Conservation (phyloP, 2,329 filamentous ascomycete species). For the Fusarium kyushuense region DNA sequence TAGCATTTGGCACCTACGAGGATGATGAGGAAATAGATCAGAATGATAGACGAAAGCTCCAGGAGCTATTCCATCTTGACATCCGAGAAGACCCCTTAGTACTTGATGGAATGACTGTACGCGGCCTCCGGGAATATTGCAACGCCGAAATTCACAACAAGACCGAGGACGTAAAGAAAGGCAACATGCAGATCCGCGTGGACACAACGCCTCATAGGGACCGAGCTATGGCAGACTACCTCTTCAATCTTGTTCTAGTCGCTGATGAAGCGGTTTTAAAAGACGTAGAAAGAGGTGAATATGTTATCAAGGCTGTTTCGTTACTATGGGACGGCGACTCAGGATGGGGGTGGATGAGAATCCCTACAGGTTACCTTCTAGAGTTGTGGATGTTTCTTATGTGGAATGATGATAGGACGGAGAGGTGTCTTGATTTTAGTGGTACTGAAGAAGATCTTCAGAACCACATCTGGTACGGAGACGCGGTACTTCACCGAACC, state of each 20-base stretch:
- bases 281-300: background rate
- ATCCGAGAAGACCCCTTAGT: background rate
- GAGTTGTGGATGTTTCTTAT: background rate
- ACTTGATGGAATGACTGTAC: background rate
- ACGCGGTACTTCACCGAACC: background rate
- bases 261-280: background rate
- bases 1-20: background rate
- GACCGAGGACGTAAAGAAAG: background rate
- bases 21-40: background rate
- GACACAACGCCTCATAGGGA: background rate
- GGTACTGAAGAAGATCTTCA: background rate
- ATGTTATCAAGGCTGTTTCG: background rate
- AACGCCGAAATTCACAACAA: background rate
- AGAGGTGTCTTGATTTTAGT: accelerated
- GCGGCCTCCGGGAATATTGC: background rate
- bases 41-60: background rate
- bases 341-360: constrained; percentile 23
- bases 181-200: background rate
- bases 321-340: background rate
- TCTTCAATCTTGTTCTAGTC: background rate
- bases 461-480: background rate
- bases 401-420: background rate
- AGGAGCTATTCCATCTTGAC: background rate
- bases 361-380: constrained; percentile 25
- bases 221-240: background rate